Percentiles rank a stretch among this genome's conserved stretches.
Conservation (phyloP, 768 basidiomycete genomes). For the Tremella fuciformis region DNA sequence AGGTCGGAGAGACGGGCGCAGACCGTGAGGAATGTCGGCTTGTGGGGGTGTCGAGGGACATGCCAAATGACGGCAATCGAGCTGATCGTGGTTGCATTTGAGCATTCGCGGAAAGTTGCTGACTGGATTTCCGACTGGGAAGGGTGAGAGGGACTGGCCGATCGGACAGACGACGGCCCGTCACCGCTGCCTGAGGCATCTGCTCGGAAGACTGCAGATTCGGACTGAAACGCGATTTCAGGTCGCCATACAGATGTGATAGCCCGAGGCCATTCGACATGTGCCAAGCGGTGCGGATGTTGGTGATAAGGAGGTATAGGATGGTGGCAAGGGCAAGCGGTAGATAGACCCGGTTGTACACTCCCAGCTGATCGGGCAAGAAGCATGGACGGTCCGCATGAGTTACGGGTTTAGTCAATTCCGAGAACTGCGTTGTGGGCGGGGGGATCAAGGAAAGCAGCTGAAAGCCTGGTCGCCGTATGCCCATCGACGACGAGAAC, state of each 20-base stretch:
- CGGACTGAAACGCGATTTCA: conserved; percentile 18
- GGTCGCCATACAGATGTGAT: conserved; percentile 11
- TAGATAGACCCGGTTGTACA: conserved; percentile 69
- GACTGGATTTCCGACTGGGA: conserved; percentile 31
- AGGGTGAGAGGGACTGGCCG: conserved; percentile 37
- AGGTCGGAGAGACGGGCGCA: conserved; percentile 36
- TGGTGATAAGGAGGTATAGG: conserved; percentile 46
- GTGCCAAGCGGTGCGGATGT: conserved; percentile 34
- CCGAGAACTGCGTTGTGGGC: conserved; percentile 45
- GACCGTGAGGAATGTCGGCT: conserved; percentile 15
- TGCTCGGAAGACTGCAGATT: conserved; percentile 11
- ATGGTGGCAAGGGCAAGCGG: conserved; percentile 67
- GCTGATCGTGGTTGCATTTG: conserved; percentile 12
- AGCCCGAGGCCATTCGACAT: conserved; percentile 16
- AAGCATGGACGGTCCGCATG: conserved; percentile 67
- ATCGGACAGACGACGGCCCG: conserved; percentile 21
- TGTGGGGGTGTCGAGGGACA: neutral
- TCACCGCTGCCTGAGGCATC: conserved; percentile 2
- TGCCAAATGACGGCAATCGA: conserved; percentile 3
- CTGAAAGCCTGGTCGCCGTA: conserved; percentile 81
- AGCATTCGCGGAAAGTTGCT: conserved; percentile 24
- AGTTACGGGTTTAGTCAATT: conserved; percentile 50
- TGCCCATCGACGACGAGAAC: conserved; percentile 83
- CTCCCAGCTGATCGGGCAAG: conserved; percentile 77
- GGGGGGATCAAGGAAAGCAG: conserved; percentile 69